These are phyloP conservation scores for Scenedesmus sp. DNA, from an alignment of 163 green algal species.

Conservation along the genomic window DNA sequence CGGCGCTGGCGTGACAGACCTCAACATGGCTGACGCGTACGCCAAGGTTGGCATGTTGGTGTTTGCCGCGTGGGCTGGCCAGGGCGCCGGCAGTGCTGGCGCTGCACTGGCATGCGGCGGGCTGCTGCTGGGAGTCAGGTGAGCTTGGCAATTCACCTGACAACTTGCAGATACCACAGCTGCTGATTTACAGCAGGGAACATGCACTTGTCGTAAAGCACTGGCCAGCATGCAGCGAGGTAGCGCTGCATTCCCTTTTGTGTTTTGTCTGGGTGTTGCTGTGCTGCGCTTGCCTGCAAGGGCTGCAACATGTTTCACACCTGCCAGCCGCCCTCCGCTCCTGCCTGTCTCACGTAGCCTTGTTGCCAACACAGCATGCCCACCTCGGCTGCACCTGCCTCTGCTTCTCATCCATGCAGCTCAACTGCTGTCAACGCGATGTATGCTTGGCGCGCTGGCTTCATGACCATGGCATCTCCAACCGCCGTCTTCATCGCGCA, in stretches of 20 bases:
- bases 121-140: constrained; percentile 56
- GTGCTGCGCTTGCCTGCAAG: not conserved
- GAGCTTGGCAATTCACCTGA: no score
- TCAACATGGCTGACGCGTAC: constrained; percentile 61
- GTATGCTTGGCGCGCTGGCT: constrained; percentile 61
- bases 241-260: not conserved
- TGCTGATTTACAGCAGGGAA: no score
- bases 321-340: not conserved
- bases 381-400: not conserved
- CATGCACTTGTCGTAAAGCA: no score
- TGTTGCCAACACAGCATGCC: not conserved
- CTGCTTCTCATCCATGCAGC: not conserved
- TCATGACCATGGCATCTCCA: constrained; percentile 65
- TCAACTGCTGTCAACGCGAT: constrained; percentile 59
- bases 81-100: constrained; percentile 55
- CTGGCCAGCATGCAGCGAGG: not conserved
- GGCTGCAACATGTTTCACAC: not conserved
- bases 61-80: constrained; percentile 67
- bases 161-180: no score
- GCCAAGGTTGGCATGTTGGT: constrained; percentile 69
- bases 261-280: no score
- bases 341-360: not conserved
- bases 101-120: constrained; percentile 60
- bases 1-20: constrained; percentile 63
- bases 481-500: constrained; percentile 67